phyloP scores from a whole-genome alignment of 1,284 basidiomycete species.

The Sporisorium scitamineum region DNA sequence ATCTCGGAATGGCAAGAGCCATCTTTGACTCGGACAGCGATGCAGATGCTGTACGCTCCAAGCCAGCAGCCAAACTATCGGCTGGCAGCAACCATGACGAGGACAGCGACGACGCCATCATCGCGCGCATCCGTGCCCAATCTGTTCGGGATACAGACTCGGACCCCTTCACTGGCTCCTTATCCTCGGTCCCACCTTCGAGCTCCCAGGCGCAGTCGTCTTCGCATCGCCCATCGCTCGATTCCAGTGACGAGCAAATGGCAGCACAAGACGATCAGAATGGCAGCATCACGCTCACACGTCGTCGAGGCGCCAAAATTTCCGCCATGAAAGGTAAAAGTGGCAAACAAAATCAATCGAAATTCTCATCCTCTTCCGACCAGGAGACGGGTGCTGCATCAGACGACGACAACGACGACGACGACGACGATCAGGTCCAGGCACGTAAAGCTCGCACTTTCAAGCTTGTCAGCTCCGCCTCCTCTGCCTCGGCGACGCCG shows the following conservation, averaged over 20 bases:
- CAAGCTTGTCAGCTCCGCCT: slow-evolving; percentile 26
- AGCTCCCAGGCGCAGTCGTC: slow-evolving; percentile 30
- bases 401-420: slow-evolving; percentile 4
- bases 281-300: slow-evolving; percentile 17
- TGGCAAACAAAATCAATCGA: slow-evolving; percentile 12
- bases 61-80: not conserved
- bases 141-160: slow-evolving; percentile 20
- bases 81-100: not conserved
- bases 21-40: slow-evolving; percentile 45
- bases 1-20: slow-evolving; percentile 30
- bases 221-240: slow-evolving; percentile 4
- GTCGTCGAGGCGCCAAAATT: slow-evolving; percentile 35
- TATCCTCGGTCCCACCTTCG: slow-evolving; percentile 31
- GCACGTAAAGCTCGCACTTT: slow-evolving; percentile 27
- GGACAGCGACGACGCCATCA: slow-evolving; percentile 26
- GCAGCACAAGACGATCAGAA: slow-evolving; percentile 8
- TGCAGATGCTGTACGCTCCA: not conserved
- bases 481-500: slow-evolving; percentile 12
- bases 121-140: slow-evolving; percentile 37
- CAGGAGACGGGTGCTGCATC: slow-evolving; percentile 10
- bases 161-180: slow-evolving; percentile 38
- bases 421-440: slow-evolving; percentile 10
- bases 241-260: slow-evolving; percentile 9
- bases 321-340: slow-evolving; percentile 40
- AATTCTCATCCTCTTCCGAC: slow-evolving; percentile 30